phyloP scores from a whole-genome alignment of 1,284 basidiomycete genomes.

The Lignosus rhinocerotis region DNA sequence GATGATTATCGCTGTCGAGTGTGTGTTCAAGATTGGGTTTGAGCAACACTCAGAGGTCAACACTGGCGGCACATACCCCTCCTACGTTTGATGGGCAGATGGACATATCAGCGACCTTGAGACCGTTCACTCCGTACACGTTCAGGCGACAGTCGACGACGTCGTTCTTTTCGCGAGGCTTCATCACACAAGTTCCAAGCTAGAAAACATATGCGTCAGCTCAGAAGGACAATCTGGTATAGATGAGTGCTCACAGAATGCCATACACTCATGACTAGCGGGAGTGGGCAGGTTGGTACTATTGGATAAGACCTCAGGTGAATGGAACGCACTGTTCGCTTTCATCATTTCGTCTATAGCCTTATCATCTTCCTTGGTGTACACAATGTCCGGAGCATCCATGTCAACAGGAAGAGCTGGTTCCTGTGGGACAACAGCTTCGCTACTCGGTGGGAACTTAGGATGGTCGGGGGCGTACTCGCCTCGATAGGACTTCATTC shows the following conservation, averaged over 20 bases:
- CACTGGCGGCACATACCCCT: constrained; percentile 5
- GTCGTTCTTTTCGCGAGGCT: constrained; percentile 52
- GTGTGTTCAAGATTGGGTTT: constrained; percentile 39
- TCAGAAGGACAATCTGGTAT: too few species aligned
- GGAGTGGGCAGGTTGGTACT: too few species aligned
- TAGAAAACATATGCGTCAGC: constrained; percentile 21
- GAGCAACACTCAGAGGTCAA: background rate
- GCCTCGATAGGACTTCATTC: constrained; percentile 57
- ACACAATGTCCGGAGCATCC: constrained; percentile 48
- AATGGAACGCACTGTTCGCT: constrained; percentile 27
- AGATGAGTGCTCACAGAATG: too few species aligned
- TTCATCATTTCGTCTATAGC: constrained; percentile 44
- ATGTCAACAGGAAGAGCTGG: constrained; percentile 40
- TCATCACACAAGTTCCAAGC: constrained; percentile 72
- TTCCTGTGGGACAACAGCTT: constrained; percentile 38
- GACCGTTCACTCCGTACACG: constrained; percentile 58
- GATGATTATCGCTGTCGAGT: constrained; percentile 48
- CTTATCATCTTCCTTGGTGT: constrained; percentile 57
- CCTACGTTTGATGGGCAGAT: constrained; percentile 32
- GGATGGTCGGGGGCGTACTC: constrained; percentile 51
- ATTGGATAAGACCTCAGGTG: too few species aligned
- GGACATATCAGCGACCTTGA: constrained; percentile 62
- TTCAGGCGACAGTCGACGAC: constrained; percentile 63
- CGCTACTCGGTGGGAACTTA: constrained; percentile 45
- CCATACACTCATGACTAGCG: too few species aligned